Evolutionary conservation across 2,329 filamentous ascomycete genomes (phyloP), one percentile per base, ranked within the genome.

Genomic region (Lithohypha guttulata): DNA sequence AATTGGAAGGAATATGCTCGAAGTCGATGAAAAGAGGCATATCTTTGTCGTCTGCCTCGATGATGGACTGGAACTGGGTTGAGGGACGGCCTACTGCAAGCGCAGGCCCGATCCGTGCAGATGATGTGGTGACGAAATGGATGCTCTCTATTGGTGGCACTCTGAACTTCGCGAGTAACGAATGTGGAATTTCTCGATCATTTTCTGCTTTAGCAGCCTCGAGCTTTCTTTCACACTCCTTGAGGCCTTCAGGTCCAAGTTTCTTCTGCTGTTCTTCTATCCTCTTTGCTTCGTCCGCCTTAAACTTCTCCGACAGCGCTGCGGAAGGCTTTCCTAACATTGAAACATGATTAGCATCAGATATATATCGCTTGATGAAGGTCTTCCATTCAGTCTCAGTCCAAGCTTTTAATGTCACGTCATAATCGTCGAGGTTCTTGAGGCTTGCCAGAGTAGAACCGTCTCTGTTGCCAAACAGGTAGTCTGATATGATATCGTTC

Each of bases 11-110:
- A 10, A 96, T 86, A 54, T 94, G 80, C 61, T 98, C 91, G 49
- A 93, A 98, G 60, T 98, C 89, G n/a, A 98, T 71, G 60, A 95
- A 98, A 2, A 96, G 66, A 0, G 85, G 81, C n/a, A 79, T 57
- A 11, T 69, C 66, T 5, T 67, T 59, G 25, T 72, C 69, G 27
- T 84, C 75, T 10, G 70, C 65, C 55, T 96, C 84, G 34, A 98
- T 75, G 34, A 79, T 61, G 44, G 76, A 70, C 59, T 98, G 91
- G 3, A 84, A 75, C 3, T 71, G 59, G 49, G 84, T 89, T 20
- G 77, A 63, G 0, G 72, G 68, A 17, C 70, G 63, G 1, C 86
- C 87, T 34, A 86, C 64, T 46, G 75, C 70, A 51, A 78, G 73
- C 10, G 87, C 91, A 43, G 78, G 64, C 20, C 91, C 91, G 32